These are phyloP conservation scores for Cryphonectria japonica DNA, from an alignment of 2,329 filamentous ascomycete species.

Conservation along the genomic window DNA sequence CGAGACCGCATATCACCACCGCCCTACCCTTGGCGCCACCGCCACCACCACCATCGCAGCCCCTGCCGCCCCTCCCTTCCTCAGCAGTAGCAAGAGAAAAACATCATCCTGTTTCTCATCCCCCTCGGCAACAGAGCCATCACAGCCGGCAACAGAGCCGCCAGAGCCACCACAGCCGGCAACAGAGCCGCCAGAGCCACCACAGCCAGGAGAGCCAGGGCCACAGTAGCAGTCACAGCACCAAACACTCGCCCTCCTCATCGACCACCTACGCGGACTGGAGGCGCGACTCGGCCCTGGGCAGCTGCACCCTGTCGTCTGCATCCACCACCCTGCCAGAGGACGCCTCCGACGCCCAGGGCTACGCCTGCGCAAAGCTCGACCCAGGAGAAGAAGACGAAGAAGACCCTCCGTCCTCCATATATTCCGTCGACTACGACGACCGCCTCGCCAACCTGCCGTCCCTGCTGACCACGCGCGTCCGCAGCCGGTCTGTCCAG, in stretches of 20 bases:
- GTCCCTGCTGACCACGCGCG: background rate
- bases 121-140: background rate
- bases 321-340: conserved; percentile 39
- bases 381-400: background rate
- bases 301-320: conserved; percentile 47
- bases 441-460: conserved; percentile 6
- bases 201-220: conserved; percentile 44
- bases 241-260: conserved; percentile 30
- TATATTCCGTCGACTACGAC: conserved; percentile 20
- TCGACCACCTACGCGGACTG: conserved; percentile 44
- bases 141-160: conserved; percentile 40
- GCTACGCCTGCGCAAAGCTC: conserved; percentile 18
- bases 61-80: background rate
- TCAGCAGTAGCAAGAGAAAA: background rate
- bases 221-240: conserved; percentile 1
- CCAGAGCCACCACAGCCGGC: conserved; percentile 45
- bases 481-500: conserved; percentile 20
- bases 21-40: conserved; percentile 43
- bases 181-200: conserved; percentile 35
- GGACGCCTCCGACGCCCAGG: conserved; percentile 32
- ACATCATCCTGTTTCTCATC: conserved; percentile 33
- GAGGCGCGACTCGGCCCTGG: conserved; percentile 61
- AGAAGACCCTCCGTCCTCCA: conserved; percentile 12
- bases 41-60: conserved; percentile 37
- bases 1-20: conserved; percentile 35